Conservation (phyloP, 2,329 filamentous ascomycete species). For the Neoarthrinium moseri region DNA sequence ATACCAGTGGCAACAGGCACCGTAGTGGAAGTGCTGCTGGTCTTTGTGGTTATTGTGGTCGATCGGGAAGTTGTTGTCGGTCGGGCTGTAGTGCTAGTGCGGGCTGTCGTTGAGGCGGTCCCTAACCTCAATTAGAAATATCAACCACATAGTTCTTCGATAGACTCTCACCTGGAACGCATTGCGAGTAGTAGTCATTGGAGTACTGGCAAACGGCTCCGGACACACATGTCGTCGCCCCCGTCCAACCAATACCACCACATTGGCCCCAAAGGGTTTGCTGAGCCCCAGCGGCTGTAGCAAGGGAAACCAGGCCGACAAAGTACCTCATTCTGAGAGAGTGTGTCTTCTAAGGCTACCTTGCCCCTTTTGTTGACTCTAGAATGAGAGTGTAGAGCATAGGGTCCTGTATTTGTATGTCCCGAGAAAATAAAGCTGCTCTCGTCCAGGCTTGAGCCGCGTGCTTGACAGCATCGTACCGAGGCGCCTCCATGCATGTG, state of each 20-base stretch:
- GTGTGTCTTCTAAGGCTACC: no score
- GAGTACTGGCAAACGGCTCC: conserved; percentile 26
- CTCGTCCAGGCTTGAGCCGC: no score
- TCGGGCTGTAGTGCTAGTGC: conserved; percentile 7
- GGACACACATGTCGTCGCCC: conserved; percentile 27
- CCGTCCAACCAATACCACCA: conserved; percentile 30
- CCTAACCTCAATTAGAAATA: not conserved
- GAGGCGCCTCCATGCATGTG: no score
- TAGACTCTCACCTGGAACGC: conserved; percentile 22
- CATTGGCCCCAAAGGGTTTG: conserved; percentile 31
- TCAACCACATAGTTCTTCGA: not conserved
- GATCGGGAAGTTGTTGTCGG: conserved; percentile 11
- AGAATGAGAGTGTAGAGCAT: no score
- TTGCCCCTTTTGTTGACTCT: no score
- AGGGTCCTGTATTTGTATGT: conserved; percentile 8
- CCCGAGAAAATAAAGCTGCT: no score
- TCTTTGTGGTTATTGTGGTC: conserved; percentile 15
- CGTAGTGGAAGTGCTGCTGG: conserved; percentile 8
- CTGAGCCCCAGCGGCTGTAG: conserved; percentile 18
- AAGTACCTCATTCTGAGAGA: conserved; percentile 22
- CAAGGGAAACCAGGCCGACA: conserved; percentile 19
- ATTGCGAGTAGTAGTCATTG: conserved; percentile 36
- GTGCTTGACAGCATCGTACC: no score
- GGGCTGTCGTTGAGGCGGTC: conserved; percentile 8
- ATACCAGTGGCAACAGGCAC: conserved; percentile 19